Conservation (phyloP, 306 rosid genomes). For the Prunus mira region DNA sequence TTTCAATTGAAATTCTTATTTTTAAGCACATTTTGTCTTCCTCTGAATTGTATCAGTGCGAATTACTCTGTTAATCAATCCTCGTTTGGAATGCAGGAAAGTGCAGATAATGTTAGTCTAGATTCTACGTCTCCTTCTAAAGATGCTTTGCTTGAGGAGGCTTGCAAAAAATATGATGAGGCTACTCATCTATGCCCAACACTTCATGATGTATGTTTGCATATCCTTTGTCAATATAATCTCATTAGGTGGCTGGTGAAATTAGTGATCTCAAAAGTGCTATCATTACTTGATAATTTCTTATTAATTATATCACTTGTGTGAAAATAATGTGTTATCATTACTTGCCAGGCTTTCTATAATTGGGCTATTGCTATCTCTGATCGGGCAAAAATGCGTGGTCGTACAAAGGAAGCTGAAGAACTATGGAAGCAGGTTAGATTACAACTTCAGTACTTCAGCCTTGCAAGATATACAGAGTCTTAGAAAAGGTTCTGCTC, state of each 20-base stretch:
- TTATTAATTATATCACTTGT: background rate
- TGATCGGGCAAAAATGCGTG: conserved; percentile 99
- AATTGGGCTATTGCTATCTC: conserved; percentile 99
- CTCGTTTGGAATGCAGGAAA: conserved; percentile 67
- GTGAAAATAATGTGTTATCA: background rate
- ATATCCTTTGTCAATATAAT: conserved; percentile 17
- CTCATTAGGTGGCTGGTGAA: conserved; percentile 8
- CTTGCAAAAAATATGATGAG: conserved; percentile 94
- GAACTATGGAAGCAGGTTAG: conserved; percentile 97
- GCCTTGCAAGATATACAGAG: conserved; percentile 15
- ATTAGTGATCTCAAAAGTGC: background rate
- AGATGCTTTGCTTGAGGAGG: conserved; percentile 99
- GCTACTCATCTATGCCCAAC: conserved; percentile 94
- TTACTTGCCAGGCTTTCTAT: conserved; percentile 73
- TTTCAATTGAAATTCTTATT: background rate
- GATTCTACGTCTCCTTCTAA: conserved; percentile 93
- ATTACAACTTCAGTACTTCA: conserved; percentile 20
- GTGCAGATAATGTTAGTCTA: conserved; percentile 93
- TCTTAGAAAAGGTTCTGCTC: conserved; percentile 3
- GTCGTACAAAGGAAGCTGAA: conserved; percentile 99
- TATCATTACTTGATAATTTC: background rate
- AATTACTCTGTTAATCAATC: conserved; percentile 16
- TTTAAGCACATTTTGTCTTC: conserved; percentile 3
- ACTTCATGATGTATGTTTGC: conserved; percentile 85
- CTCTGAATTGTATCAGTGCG: background rate